Conservation (phyloP, 164 flowering plant genomes). For the Annona squamosa region DNA sequence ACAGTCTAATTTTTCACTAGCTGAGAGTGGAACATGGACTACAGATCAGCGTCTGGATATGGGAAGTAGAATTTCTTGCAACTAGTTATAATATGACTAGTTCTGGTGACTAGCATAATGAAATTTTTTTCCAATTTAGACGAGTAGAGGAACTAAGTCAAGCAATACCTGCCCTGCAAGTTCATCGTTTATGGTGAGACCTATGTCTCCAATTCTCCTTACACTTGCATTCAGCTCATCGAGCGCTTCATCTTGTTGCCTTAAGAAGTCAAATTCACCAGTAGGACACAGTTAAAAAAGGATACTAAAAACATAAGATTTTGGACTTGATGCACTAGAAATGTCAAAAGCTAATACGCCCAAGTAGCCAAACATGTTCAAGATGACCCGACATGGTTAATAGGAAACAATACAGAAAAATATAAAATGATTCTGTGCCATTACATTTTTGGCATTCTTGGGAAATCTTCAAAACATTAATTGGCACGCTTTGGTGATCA, state of each 20-base stretch:
- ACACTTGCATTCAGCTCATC: conserved; percentile 94
- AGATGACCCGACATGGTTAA: neutral
- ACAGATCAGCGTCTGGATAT: too few relatives aligned
- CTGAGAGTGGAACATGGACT: too few relatives aligned
- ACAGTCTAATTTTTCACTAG: too few relatives aligned
- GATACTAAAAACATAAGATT: neutral
- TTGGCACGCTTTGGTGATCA: too few relatives aligned
- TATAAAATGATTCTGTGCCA: too few relatives aligned
- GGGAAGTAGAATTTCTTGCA: too few relatives aligned
- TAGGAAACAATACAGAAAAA: neutral
- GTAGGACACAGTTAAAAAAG: neutral
- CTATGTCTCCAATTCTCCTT: conserved; percentile 83
- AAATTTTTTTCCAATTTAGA: too few relatives aligned
- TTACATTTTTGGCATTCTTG: too few relatives aligned
- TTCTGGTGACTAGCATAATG: too few relatives aligned
- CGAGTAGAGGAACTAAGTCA: neutral
- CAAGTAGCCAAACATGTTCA: neutral
- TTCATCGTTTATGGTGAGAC: conserved; percentile 97
- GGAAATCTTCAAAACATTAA: too few relatives aligned
- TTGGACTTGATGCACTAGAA: neutral
- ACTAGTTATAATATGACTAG: too few relatives aligned
- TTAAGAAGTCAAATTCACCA: conserved; percentile 18
- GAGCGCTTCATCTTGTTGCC: conserved; percentile 93
- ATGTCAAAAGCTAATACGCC: neutral
- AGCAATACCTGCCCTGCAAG: conserved; percentile 70